phyloP scores from a whole-genome alignment of 768 basidiomycete genomes.

The Naganishia vishniacii region DNA sequence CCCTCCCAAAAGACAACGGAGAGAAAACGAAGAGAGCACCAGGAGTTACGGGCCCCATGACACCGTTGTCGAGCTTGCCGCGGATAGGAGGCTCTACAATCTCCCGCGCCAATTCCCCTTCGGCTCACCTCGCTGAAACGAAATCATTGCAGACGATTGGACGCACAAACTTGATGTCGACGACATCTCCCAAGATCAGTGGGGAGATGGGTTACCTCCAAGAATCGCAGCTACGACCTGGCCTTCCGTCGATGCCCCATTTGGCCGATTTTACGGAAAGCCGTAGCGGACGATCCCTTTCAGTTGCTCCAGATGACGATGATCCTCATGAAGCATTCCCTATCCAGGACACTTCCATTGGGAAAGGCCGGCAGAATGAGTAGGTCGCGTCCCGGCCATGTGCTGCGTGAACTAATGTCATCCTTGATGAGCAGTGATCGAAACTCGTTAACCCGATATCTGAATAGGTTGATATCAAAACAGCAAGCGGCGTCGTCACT shows the following conservation, averaged over 20 bases:
- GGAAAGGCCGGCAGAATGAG: not conserved
- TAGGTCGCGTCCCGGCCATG: not conserved
- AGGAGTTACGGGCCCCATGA: not conserved
- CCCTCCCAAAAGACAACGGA: no score
- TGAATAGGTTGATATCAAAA: conserved; percentile 1
- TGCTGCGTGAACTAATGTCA: not conserved
- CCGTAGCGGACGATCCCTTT: not conserved
- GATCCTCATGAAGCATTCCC: not conserved
- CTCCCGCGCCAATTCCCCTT: not conserved
- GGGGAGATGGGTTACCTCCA: not conserved
- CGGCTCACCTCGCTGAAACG: not conserved
- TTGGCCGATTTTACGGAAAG: not conserved
- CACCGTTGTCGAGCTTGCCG: not conserved
- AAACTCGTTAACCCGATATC: conserved; percentile 3
- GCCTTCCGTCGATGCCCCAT: not conserved
- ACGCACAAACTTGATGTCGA: not conserved
- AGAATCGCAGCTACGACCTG: not conserved
- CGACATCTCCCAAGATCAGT: not conserved
- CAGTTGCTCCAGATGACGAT: not conserved
- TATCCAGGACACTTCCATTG: not conserved
- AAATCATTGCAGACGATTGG: not conserved
- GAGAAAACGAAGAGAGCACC: not conserved
- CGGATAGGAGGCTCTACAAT: not conserved
- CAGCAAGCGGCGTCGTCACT: conserved; percentile 6
- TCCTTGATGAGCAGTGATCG: not conserved